Conservation (phyloP, 176 grass and related monocot species). For the Chloris gayana region DNA sequence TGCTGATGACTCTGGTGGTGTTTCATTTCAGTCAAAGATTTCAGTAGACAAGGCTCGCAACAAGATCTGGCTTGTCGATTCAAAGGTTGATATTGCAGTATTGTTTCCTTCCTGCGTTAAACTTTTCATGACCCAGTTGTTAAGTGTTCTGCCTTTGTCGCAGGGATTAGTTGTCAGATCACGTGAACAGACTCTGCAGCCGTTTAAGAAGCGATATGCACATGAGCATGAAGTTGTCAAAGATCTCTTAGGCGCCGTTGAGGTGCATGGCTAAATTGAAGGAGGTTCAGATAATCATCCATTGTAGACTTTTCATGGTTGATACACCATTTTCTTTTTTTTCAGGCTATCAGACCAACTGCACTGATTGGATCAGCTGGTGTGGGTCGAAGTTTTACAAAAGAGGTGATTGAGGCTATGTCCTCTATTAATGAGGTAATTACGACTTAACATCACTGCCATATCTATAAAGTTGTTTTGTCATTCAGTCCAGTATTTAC, state of each 20-base stretch:
- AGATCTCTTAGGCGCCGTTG: conserved; percentile 69
- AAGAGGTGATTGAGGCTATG: conserved; percentile 80
- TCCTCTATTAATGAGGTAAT: conserved; percentile 82
- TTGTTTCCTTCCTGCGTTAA: background rate
- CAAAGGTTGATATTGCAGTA: conserved; percentile 53
- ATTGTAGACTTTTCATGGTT: background rate
- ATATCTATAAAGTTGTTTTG: background rate
- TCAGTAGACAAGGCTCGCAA: conserved; percentile 72
- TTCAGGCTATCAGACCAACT: conserved; percentile 71
- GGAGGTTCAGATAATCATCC: background rate
- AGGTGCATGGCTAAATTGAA: conserved; percentile 56
- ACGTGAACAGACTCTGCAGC: conserved; percentile 69
- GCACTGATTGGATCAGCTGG: conserved; percentile 80
- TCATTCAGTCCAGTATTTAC: background rate
- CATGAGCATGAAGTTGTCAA: conserved; percentile 84
- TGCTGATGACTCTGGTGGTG: conserved; percentile 16
- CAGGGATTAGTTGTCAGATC: conserved; percentile 90
- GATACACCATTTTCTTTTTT: conserved; percentile 7
- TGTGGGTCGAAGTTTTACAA: conserved; percentile 86
- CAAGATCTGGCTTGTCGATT: conserved; percentile 97
- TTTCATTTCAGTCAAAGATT: conserved; percentile 58
- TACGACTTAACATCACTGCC: background rate
- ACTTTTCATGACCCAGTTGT: background rate
- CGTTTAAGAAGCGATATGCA: conserved; percentile 85
- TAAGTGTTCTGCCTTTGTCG: background rate